Evolutionary conservation across 1,139 yeast species (phyloP).

Genomic region (Suhomyces choctaworum): DNA sequence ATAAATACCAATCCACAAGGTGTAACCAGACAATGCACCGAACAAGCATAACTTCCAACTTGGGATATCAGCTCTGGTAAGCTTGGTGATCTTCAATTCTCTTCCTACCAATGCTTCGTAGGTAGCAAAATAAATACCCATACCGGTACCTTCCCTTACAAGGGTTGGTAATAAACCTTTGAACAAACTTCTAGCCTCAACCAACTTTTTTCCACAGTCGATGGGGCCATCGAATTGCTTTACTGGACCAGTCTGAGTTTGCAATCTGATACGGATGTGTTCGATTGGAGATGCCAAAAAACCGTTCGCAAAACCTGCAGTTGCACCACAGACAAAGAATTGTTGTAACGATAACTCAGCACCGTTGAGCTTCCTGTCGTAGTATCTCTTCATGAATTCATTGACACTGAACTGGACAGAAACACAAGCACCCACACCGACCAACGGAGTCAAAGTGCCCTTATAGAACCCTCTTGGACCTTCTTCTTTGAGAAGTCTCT

Average conservation of each 20-base stretch:
- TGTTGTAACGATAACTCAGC: slow-evolving; percentile 50
- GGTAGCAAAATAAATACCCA: slow-evolving; percentile 85
- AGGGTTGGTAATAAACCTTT: slow-evolving; percentile 81
- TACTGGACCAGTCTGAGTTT: slow-evolving; percentile 65
- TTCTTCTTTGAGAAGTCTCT: slow-evolving; percentile 66
- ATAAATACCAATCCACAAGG: slow-evolving; percentile 78
- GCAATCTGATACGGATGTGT: slow-evolving; percentile 87
- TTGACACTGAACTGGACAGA: slow-evolving; percentile 82
- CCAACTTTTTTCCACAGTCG: slow-evolving; percentile 68
- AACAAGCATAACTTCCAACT: slow-evolving; percentile 78
- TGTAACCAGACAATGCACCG: slow-evolving; percentile 86
- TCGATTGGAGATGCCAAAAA: slow-evolving; percentile 89
- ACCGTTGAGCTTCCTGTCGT: slow-evolving; percentile 44
- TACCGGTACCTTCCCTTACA: slow-evolving; percentile 80
- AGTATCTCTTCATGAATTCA: slow-evolving; percentile 86
- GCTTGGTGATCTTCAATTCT: slow-evolving; percentile 44
- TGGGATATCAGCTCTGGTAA: slow-evolving; percentile 68
- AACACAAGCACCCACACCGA: slow-evolving; percentile 94
- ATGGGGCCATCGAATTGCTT: slow-evolving; percentile 69
- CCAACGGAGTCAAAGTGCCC: slow-evolving; percentile 78
- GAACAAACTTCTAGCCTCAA: slow-evolving; percentile 58
- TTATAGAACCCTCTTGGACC: slow-evolving; percentile 83
- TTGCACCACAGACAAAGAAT: slow-evolving; percentile 78
- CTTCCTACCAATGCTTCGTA: slow-evolving; percentile 80
- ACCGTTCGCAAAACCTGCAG: slow-evolving; percentile 88